phyloP scores from a whole-genome alignment of 2,329 filamentous ascomycete genomes.

The Cryphonectria nitschkei region DNA sequence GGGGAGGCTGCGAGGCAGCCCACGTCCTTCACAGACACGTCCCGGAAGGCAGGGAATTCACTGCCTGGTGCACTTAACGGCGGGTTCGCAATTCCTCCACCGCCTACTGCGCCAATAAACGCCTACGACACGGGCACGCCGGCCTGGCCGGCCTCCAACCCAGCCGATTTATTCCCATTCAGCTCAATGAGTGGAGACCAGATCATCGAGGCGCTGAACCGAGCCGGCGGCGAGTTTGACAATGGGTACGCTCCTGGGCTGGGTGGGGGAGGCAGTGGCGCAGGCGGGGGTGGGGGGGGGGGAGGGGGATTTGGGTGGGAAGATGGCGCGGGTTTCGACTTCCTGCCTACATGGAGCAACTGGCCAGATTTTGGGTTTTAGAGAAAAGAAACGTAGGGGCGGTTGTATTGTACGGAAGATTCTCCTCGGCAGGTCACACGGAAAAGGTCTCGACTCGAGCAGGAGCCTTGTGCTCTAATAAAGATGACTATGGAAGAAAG shows the following conservation, averaged over 20 bases:
- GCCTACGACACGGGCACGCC: slow-evolving; percentile 34
- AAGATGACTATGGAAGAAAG: neutral
- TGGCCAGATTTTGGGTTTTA: slow-evolving; percentile 46
- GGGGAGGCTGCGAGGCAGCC: neutral
- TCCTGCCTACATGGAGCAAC: slow-evolving; percentile 53
- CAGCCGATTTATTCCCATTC: slow-evolving; percentile 59
- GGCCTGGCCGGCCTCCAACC: slow-evolving; percentile 43
- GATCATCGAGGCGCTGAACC: slow-evolving; percentile 67
- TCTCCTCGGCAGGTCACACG: no score
- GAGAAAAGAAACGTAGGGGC: no score
- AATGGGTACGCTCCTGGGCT: slow-evolving; percentile 49
- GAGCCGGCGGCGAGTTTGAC: slow-evolving; percentile 63
- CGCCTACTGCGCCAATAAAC: slow-evolving; percentile 31
- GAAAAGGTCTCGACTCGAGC: neutral
- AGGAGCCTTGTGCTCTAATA: neutral
- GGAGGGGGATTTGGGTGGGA: slow-evolving; percentile 53
- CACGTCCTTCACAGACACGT: slow-evolving; percentile 4
- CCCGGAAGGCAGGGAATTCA: neutral
- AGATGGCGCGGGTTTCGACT: slow-evolving; percentile 61
- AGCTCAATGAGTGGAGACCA: slow-evolving; percentile 73
- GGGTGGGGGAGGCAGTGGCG: slow-evolving; percentile 54
- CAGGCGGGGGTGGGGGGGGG: slow-evolving; percentile 50
- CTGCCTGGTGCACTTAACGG: neutral
- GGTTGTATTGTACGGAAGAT: neutral
- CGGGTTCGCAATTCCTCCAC: slow-evolving; percentile 28